A percentile compares a stretch with the other conserved stretches of the same genome.
phyloP scores from a whole-genome alignment of 495 filamentous ascomycete species.

The Arthonia radiata region DNA sequence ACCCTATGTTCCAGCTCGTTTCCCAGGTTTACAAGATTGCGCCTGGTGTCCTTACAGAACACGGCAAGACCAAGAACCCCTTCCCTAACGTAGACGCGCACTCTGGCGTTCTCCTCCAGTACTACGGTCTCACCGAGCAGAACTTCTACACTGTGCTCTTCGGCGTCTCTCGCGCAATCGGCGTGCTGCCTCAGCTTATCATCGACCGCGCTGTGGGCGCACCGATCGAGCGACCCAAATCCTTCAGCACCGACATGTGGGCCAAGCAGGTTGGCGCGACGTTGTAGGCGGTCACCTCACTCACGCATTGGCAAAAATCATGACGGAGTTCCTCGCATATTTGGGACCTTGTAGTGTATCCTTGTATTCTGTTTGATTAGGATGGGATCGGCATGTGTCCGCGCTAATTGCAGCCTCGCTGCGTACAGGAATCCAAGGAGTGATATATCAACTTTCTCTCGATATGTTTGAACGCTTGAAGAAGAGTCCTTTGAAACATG shows the following conservation, averaged over 20 bases:
- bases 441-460: too few species aligned
- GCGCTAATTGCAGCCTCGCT: too few species aligned
- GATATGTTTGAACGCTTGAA: too few species aligned
- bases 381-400: too few species aligned
- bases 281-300: slow-evolving; percentile 43
- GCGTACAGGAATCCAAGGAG: too few species aligned
- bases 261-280: slow-evolving; percentile 79
- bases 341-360: too few species aligned
- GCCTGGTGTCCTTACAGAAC: slow-evolving; percentile 88
- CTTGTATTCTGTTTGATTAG: too few species aligned
- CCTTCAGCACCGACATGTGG: slow-evolving; percentile 89
- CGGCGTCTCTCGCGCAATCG: slow-evolving; percentile 90
- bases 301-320: too few species aligned
- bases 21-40: slow-evolving; percentile 99
- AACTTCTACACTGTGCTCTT: slow-evolving; percentile 99
- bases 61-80: slow-evolving; percentile 97
- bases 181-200: slow-evolving; percentile 96
- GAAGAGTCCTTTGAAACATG: too few species aligned
- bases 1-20: slow-evolving; percentile 98
- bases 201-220: slow-evolving; percentile 92
- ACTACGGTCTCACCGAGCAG: slow-evolving; percentile 95
- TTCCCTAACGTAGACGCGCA: slow-evolving; percentile 59
- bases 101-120: slow-evolving; percentile 95
- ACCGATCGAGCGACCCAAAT: slow-evolving; percentile 71
- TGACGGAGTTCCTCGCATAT: too few species aligned